A percentile compares a stretch with the other conserved stretches of the same genome.
Conservation (phyloP, 495 filamentous ascomycete genomes). For the Massariosphaeria phaeospora region DNA sequence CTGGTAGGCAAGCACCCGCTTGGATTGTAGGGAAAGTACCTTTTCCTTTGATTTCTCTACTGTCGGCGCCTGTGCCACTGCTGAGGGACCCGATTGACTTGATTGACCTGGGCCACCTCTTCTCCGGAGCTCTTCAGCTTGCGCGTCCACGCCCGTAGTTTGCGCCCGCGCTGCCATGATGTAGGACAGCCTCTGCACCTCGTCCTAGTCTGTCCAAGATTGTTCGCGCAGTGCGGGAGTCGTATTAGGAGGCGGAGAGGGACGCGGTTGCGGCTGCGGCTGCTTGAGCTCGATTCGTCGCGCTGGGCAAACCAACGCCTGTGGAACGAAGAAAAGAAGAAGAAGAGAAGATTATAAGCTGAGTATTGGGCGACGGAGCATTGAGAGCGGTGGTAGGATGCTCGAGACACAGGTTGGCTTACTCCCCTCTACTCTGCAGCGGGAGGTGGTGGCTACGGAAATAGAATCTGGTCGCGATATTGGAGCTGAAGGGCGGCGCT, state of each 20-base stretch:
- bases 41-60: constrained; percentile 65
- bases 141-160: constrained; percentile 62
- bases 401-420: neutral
- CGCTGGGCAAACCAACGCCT: neutral
- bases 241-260: neutral
- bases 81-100: constrained; percentile 31
- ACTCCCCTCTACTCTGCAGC: constrained; percentile 9
- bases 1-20: neutral
- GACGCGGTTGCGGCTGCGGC: neutral
- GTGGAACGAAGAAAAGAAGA: constrained; percentile 21
- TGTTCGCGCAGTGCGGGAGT: neutral
- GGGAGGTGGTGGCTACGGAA: constrained; percentile 7
- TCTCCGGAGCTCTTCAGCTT: constrained; percentile 62
- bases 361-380: neutral
- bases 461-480: constrained; percentile 16
- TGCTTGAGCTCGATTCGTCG: too few relatives aligned
- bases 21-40: constrained; percentile 39
- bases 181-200: neutral
- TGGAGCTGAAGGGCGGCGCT: constrained; percentile 7
- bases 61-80: constrained; percentile 39
- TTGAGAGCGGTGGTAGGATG: neutral
- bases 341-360: constrained; percentile 26
- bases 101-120: constrained; percentile 62
- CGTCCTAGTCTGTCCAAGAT: neutral
- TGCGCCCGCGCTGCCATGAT: constrained; percentile 34